Percentiles rank a stretch among this genome's conserved stretches.
Evolutionary conservation across 169 alveolate species (phyloP).

Genomic region (Babesia ovata): DNA sequence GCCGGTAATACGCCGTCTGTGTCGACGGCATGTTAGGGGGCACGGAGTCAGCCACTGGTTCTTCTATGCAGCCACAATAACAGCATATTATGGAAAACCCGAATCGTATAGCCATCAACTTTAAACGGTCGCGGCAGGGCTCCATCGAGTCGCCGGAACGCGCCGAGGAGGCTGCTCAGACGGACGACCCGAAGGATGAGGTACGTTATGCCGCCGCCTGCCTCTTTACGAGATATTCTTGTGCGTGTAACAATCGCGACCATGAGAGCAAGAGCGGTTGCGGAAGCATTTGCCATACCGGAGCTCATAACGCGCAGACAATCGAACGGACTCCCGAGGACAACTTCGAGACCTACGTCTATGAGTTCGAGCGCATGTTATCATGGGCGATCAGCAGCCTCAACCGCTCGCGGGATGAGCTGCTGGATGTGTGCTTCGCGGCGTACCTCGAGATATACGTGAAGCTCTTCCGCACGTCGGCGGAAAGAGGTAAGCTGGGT

Average conservation of each 20-base stretch:
- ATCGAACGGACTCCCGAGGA: constrained; percentile 2
- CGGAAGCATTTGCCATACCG: not conserved
- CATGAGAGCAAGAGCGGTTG: not conserved
- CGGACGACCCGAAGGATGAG: not conserved
- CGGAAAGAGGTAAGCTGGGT: constrained; percentile 37
- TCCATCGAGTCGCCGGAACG: not conserved
- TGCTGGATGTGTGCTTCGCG: constrained; percentile 65
- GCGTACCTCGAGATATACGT: constrained; percentile 58
- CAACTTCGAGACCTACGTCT: constrained; percentile 12
- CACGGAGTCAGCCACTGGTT: not conserved
- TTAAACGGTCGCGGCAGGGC: not conserved
- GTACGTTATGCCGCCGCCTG: not conserved
- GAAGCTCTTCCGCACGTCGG: constrained; percentile 51
- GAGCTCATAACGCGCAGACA: not conserved
- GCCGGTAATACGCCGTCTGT: not conserved
- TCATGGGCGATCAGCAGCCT: constrained; percentile 67
- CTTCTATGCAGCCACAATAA: not conserved
- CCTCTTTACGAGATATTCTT: not conserved
- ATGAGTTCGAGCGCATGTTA: constrained; percentile 35
- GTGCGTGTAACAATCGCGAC: not conserved
- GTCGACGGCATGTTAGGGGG: not conserved
- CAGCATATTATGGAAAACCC: not conserved
- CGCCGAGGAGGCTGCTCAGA: not conserved
- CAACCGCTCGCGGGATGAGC: constrained; percentile 52
- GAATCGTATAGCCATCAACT: no score